phyloP scores from a whole-genome alignment of 352 stramenopile species.

The Aphanomyces invadans region DNA sequence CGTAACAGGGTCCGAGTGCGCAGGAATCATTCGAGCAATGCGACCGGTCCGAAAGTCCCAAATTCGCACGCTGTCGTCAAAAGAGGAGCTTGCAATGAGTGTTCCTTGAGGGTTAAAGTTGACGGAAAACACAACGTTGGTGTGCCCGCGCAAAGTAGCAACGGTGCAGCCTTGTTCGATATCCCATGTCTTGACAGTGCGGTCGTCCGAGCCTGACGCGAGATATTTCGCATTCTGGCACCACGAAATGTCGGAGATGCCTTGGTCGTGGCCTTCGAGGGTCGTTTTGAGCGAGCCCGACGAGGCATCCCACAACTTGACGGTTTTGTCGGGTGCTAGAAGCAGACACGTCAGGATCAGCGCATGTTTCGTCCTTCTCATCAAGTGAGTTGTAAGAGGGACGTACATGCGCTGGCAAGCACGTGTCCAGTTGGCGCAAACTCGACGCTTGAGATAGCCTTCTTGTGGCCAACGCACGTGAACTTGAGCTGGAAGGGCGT shows the following conservation, averaged over 20 bases:
- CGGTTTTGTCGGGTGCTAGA: constrained; percentile 57
- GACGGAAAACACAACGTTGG: constrained; percentile 92
- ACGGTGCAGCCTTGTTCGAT: constrained; percentile 75
- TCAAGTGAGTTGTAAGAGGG: background rate
- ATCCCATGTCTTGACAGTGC: constrained; percentile 92
- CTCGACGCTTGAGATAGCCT: constrained; percentile 66
- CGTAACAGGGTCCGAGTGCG: constrained; percentile 94
- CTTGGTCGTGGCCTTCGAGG: constrained; percentile 86
- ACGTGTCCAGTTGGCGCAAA: constrained; percentile 49
- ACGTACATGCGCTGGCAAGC: constrained; percentile 56
- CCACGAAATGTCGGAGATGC: constrained; percentile 92
- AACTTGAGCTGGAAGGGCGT: constrained; percentile 23
- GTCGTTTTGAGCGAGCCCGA: constrained; percentile 29
- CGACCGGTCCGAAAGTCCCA: constrained; percentile 93
- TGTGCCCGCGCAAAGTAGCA: constrained; percentile 81
- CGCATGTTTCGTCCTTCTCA: background rate
- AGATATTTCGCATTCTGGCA: constrained; percentile 77
- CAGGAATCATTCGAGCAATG: constrained; percentile 80
- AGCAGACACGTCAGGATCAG: background rate
- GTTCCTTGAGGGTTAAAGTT: constrained; percentile 92
- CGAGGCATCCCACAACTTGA: constrained; percentile 66
- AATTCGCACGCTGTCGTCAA: constrained; percentile 93
- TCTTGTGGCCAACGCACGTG: constrained; percentile 35
- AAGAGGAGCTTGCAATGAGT: constrained; percentile 84
- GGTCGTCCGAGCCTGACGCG: constrained; percentile 93